Conservation (phyloP, 139 green algal species). For the Yamagishiella unicocca region DNA sequence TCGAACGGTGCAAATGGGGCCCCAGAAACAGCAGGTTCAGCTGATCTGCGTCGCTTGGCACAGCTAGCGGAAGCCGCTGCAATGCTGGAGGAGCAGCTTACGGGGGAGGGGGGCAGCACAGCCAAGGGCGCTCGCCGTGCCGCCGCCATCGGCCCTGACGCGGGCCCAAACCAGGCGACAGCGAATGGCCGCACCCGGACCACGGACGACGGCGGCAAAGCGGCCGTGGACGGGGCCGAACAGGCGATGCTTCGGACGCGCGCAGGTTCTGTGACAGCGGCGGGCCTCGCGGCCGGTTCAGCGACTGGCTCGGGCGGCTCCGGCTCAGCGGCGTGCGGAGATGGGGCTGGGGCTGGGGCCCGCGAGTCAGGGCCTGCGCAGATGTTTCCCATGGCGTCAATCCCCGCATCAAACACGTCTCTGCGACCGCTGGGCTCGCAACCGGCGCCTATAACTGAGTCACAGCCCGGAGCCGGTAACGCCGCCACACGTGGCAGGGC, state of each 20-base stretch:
- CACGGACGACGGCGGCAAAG: neutral
- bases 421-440: slow-evolving; percentile 5
- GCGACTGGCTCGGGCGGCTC: neutral
- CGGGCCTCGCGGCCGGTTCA: no score
- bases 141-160: neutral
- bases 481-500: neutral
- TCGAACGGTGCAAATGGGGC: neutral
- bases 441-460: no score
- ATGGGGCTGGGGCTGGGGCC: neutral
- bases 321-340: neutral
- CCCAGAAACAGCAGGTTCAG: neutral
- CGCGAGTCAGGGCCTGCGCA: neutral
- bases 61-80: slow-evolving; percentile 35
- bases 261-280: neutral
- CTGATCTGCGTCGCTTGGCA: slow-evolving; percentile 22
- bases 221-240: neutral
- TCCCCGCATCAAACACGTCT: neutral
- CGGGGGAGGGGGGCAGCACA: neutral
- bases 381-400: neutral
- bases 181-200: neutral
- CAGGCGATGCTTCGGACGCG: neutral
- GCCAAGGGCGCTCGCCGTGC: neutral
- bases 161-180: no score
- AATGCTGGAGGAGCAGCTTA: slow-evolving; percentile 34
- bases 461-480: no score